phyloP scores from a whole-genome alignment of 2,329 filamentous ascomycete genomes.

The Microdochium trichocladiopsis region DNA sequence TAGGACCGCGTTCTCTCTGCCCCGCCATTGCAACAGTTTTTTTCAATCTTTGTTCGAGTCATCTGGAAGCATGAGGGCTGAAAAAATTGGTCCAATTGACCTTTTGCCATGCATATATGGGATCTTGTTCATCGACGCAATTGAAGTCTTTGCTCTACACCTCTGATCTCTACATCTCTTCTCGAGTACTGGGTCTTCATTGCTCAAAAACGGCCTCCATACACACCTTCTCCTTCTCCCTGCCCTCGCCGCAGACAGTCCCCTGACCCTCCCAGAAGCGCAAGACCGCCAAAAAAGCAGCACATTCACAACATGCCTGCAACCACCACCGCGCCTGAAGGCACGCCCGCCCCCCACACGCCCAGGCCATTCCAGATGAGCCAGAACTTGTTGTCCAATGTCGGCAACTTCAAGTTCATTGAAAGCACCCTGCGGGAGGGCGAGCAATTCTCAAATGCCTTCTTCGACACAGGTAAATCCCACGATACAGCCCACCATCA shows the following conservation, averaged over 20 bases:
- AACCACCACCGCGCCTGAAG: not conserved
- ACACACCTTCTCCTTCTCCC: not conserved
- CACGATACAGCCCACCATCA: not conserved
- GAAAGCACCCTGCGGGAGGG: constrained; percentile 63
- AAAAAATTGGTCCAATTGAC: not conserved
- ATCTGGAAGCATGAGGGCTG: not conserved
- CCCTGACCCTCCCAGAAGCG: not conserved
- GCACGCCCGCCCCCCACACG: not conserved
- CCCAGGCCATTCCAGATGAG: not conserved
- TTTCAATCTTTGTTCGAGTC: not conserved
- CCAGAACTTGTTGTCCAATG: constrained; percentile 13
- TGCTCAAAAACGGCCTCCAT: not conserved
- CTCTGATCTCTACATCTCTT: not conserved
- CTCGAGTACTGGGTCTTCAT: not conserved
- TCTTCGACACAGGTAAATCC: constrained; percentile 51
- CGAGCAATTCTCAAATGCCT: constrained; percentile 74
- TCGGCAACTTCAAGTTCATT: constrained; percentile 15
- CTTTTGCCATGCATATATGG: not conserved
- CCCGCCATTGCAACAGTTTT: not conserved
- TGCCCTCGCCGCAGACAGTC: not conserved
- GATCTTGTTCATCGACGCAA: not conserved
- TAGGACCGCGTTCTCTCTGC: not conserved
- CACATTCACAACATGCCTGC: not conserved
- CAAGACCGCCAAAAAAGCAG: not conserved
- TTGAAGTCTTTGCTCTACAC: no score